These are phyloP conservation scores for Hyphochytrium catenoides DNA, from an alignment of 352 stramenopile species.

Conservation along the genomic window DNA sequence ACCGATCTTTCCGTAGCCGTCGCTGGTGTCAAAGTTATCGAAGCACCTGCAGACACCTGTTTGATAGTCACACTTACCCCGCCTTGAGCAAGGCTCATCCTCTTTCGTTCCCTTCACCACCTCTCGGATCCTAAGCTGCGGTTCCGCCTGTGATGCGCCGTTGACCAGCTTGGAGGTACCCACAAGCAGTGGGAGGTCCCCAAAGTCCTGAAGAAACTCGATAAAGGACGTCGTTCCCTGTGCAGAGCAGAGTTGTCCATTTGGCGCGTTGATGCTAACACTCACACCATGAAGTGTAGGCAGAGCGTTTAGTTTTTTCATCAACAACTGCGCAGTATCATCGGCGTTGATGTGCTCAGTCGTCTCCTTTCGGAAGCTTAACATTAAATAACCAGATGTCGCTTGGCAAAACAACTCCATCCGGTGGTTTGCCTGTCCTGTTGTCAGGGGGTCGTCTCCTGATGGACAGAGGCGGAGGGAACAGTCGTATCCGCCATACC, in stretches of 20 bases:
- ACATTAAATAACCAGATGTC: conserved; percentile 38
- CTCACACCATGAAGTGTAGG: conserved; percentile 29
- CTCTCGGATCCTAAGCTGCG: conserved; percentile 16
- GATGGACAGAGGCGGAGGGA: conserved; percentile 28
- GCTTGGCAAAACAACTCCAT: conserved; percentile 51
- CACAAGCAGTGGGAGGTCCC: conserved; percentile 29
- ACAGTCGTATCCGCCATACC: conserved; percentile 46
- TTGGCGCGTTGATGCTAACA: conserved; percentile 38
- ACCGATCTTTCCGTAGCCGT: conserved; percentile 57
- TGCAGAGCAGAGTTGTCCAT: conserved; percentile 25
- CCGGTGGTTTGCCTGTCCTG: conserved; percentile 48
- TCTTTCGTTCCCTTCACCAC: conserved; percentile 61
- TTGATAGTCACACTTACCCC: conserved; percentile 43
- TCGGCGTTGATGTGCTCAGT: conserved; percentile 33
- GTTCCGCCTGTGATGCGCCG: conserved; percentile 21
- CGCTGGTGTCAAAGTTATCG: conserved; percentile 49
- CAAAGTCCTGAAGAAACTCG: conserved; percentile 44
- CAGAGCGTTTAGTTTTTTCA: conserved; percentile 27
- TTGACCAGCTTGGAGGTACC: conserved; percentile 21
- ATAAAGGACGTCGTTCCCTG: conserved; percentile 46
- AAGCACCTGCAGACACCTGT: conserved; percentile 61
- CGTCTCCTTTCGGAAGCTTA: conserved; percentile 45
- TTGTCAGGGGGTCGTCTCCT: conserved; percentile 63
- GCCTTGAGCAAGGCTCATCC: conserved; percentile 57
- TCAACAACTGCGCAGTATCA: conserved; percentile 19